Evolutionary conservation across 495 filamentous ascomycete species (phyloP), one percentile per base, ranked within the genome.

Genomic region (Pyrenopolyporus hunteri): DNA sequence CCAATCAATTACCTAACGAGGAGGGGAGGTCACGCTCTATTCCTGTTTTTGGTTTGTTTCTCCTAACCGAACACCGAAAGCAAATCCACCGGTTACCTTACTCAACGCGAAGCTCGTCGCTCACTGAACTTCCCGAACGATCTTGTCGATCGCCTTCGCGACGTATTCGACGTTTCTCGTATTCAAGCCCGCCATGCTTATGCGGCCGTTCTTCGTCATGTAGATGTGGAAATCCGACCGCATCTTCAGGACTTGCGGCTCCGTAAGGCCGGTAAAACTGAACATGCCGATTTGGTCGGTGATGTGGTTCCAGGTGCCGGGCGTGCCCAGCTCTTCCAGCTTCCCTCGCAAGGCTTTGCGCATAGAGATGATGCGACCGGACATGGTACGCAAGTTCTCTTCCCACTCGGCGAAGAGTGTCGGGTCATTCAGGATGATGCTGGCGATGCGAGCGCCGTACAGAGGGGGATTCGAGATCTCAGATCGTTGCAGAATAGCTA

Each of bases 231-330:
- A 88, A 63, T 93, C 87, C 42, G 87, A 83, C 47, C 90, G 81
- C 58, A 99, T 70, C 73, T 86, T 84, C 74, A 84, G 66, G n/a
- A 96, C 94, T 74, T 99, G 94, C 44, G 80, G 69, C 80, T 97
- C 93, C 1, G 71, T 87, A 73, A 99, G 72, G 0, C 94, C 94
- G 1, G 94, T 99, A 73, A 95, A 99, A 70, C 89, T 93, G 78
- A 99, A 99, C 94, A 99, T 99, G 68, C 94, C 94, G 73, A 99
- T 99, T 82, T 99, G 94, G 59, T 94, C 88, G 6, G 92, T 96
- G 71, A 99, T 96, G 75, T 99, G 94, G 54, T 91, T 88, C 94
- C 94, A 98, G 8, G 82, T 86, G 3, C 94, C 95, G 0, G 93
- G 93, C 1, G 94, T 97, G 2, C 83, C 87, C 25, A 91, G 70